Evolutionary conservation across 208 protist species (phyloP).

Genomic region (Kentomonas sorsogonicus): DNA sequence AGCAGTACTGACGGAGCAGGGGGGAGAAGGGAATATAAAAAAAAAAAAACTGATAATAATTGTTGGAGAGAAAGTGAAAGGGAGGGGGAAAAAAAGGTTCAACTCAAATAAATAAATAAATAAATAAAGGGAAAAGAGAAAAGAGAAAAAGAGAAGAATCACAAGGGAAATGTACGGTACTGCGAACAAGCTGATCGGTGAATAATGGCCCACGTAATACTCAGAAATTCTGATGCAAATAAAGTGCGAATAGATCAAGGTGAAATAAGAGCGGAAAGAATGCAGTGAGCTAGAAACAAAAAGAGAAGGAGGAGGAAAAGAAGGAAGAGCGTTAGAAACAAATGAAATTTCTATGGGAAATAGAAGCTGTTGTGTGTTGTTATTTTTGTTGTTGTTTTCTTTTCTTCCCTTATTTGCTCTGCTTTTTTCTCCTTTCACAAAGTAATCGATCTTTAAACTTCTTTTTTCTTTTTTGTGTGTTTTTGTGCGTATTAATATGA

Average conservation of each 20-base stretch:
- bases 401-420: no score
- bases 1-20: neutral
- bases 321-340: neutral
- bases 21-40: conserved; percentile 2
- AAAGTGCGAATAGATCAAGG: no score
- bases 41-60: conserved; percentile 4
- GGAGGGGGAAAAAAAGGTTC: conserved; percentile 4
- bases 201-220: no score
- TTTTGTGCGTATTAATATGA: no score
- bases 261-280: no score
- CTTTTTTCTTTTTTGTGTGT: no score
- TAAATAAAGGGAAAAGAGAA: conserved; percentile 5
- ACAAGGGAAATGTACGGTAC: conserved; percentile 2
- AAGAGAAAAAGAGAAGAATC: conserved; percentile 1
- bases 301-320: conserved; percentile 1
- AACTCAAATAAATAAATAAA: conserved; percentile 12
- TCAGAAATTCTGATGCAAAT: no score
- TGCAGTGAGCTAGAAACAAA: conserved; percentile 13
- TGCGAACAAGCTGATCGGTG: no score
- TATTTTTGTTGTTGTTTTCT: no score
- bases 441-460: no score
- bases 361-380: no score
- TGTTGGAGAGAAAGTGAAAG: neutral
- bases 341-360: neutral
- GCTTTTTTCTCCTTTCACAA: no score